phyloP scores from a whole-genome alignment of 805 yeast species.

The Candida wancherniae region DNA sequence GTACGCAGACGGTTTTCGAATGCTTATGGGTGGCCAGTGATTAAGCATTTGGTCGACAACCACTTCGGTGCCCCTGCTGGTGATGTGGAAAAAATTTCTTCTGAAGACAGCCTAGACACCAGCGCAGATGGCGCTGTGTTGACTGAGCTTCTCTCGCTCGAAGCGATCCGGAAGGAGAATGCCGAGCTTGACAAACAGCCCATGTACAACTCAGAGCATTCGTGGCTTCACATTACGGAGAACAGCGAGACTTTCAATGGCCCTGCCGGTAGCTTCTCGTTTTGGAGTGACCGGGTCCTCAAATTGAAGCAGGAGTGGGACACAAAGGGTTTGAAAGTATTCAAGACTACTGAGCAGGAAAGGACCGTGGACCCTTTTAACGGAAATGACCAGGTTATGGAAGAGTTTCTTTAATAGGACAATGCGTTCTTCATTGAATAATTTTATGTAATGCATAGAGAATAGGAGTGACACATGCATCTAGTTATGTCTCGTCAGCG shows the following conservation, averaged over 20 bases:
- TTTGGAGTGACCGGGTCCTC: constrained; percentile 56
- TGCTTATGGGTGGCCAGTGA: constrained; percentile 92
- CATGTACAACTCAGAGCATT: constrained; percentile 24
- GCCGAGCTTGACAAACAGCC: constrained; percentile 28
- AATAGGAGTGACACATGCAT: too few species aligned
- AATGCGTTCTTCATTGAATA: too few species aligned
- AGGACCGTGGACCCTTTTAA: constrained; percentile 1
- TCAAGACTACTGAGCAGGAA: constrained; percentile 1
- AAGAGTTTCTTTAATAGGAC: constrained; percentile 7
- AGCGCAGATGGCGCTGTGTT: constrained; percentile 16
- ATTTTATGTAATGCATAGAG: too few species aligned
- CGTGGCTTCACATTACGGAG: constrained; percentile 50
- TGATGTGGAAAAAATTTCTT: constrained; percentile 6
- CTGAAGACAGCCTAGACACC: constrained; percentile 11
- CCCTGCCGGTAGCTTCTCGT: constrained; percentile 65
- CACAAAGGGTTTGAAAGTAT: constrained; percentile 11
- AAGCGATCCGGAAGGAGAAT: constrained; percentile 33
- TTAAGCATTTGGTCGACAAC: constrained; percentile 70
- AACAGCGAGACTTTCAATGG: constrained; percentile 50
- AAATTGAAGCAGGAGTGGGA: constrained; percentile 30
- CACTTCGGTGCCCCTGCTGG: constrained; percentile 44
- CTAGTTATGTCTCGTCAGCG: constrained; percentile 3
- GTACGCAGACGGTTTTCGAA: constrained; percentile 87
- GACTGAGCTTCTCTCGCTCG: constrained; percentile 26
- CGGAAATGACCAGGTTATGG: constrained; percentile 9